Base-by-base conservation (phyloP, 768 basidiomycete species). In the Infundibulicybe gibba region DNA sequence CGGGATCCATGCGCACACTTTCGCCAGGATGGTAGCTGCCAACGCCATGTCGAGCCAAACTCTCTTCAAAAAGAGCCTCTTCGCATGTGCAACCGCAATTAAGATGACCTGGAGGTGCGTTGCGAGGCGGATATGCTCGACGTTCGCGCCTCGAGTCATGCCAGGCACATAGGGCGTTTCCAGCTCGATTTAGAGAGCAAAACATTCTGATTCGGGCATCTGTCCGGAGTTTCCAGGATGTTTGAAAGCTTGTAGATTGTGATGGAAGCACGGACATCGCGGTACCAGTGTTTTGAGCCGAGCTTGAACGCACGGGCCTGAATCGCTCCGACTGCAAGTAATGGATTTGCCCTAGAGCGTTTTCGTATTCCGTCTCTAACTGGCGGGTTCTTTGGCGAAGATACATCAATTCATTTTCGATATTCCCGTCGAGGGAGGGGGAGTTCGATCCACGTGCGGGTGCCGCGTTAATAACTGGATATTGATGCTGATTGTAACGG, bases 101-200 rank as follows among this genome's bases (percentile, higher is more conserved):
- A 47, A 93, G 80, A 54, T 76, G 76, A 9, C 87, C 85, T 0
- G 74, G 68, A 9, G 90, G 90, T 4, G 90, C 90, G 71, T 85
- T 85, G 40, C 90, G 81, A 9, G 90, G 88, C 3, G 90, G 87
- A 55, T 77, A 81, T 0, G 74, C 74, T 8, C 90, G 79, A 25
- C 90, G 83, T 65, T 93, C 90, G 21, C 90, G 81, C 40, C 90
- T 76, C 2, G 90, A 90, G 63, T 93, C 90, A 57, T 93, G 90
- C 90, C 90, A 93, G 3, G 90, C 84, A 61, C 90, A 92, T 32
- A 92, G 77, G 1, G 90, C 89, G 54, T 93, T 93, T 30, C 90
- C 90, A 0, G 90, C 90, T 43, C 90, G 81, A 64, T 93, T 92
- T 25, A 88, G 71, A 3, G 89, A 86, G 62, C 90, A 93, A 65